These are phyloP conservation scores for Candida pseudoviswanathii DNA, from an alignment of 1,139 yeast genomes.

Conservation along the genomic window DNA sequence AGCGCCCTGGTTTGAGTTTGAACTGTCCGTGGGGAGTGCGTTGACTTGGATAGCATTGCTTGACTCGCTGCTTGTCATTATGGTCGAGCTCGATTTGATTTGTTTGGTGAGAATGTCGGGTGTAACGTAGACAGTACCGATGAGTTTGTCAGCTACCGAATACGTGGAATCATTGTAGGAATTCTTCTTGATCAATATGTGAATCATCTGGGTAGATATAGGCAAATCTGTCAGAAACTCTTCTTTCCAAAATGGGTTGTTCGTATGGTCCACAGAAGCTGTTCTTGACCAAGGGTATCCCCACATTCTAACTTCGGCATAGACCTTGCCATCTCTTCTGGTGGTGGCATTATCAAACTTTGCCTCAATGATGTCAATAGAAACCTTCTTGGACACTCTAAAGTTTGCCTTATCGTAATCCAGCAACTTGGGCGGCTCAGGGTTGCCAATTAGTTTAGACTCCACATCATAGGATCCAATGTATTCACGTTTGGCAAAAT, in stretches of 20 bases:
- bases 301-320: slow-evolving; percentile 69
- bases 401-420: slow-evolving; percentile 40
- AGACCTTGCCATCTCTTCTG: slow-evolving; percentile 37
- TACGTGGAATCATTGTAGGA: slow-evolving; percentile 23
- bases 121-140: slow-evolving; percentile 59
- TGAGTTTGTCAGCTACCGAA: slow-evolving; percentile 34
- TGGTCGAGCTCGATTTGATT: slow-evolving; percentile 36
- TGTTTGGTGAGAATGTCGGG: slow-evolving; percentile 54
- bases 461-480: slow-evolving; percentile 36
- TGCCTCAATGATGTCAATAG: slow-evolving; percentile 69
- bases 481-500: slow-evolving; percentile 66
- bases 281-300: slow-evolving; percentile 71
- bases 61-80: slow-evolving; percentile 31
- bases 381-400: slow-evolving; percentile 57
- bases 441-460: slow-evolving; percentile 6
- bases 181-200: slow-evolving; percentile 51
- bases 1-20: slow-evolving; percentile 12
- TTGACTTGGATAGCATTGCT: slow-evolving; percentile 28
- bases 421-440: slow-evolving; percentile 16
- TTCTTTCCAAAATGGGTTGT: slow-evolving; percentile 75
- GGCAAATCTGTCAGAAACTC: slow-evolving; percentile 59
- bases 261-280: slow-evolving; percentile 52
- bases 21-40: slow-evolving; percentile 13
- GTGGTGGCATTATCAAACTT: slow-evolving; percentile 38
- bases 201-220: slow-evolving; percentile 54